phyloP scores from a whole-genome alignment of 1,284 basidiomycete species.

The Microbotryum violaceum region DNA sequence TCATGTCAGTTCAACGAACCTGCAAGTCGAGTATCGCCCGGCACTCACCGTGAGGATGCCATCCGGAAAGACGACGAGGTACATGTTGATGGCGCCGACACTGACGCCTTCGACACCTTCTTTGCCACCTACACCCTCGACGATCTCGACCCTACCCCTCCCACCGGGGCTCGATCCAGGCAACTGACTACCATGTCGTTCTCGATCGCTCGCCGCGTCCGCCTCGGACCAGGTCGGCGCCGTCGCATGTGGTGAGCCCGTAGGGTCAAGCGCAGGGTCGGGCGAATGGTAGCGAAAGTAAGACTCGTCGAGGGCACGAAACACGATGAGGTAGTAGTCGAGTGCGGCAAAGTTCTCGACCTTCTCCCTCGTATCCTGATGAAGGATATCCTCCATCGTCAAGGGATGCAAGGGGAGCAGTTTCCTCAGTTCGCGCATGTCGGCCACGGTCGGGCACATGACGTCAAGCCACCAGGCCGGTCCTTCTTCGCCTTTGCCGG shows the following conservation, averaged over 20 bases:
- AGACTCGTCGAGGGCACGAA: slow-evolving; percentile 71
- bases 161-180: slow-evolving; percentile 12
- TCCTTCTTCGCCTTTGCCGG: slow-evolving; percentile 17
- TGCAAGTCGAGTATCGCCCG: too few relatives aligned
- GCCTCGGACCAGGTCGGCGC: not conserved
- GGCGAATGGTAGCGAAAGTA: slow-evolving; percentile 51
- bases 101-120: slow-evolving; percentile 53
- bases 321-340: slow-evolving; percentile 88
- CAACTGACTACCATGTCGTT: slow-evolving; percentile 5
- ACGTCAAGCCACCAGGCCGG: slow-evolving; percentile 87
- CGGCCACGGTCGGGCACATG: slow-evolving; percentile 79
- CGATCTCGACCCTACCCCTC: slow-evolving; percentile 48
- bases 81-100: slow-evolving; percentile 75
- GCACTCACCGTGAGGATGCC: slow-evolving; percentile 74
- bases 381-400: slow-evolving; percentile 91
- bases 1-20: too few relatives aligned
- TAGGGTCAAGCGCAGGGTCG: slow-evolving; percentile 6
- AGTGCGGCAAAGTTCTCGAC: slow-evolving; percentile 79
- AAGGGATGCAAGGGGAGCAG: slow-evolving; percentile 85
- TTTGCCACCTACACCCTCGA: slow-evolving; percentile 51
- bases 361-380: slow-evolving; percentile 88
- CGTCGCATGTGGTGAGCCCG: not conserved
- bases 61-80: slow-evolving; percentile 81
- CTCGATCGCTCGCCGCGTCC: slow-evolving; percentile 10
- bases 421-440: slow-evolving; percentile 80